Conservation (phyloP, 805 yeast genomes). For the Yamadazyma akitaensis region DNA sequence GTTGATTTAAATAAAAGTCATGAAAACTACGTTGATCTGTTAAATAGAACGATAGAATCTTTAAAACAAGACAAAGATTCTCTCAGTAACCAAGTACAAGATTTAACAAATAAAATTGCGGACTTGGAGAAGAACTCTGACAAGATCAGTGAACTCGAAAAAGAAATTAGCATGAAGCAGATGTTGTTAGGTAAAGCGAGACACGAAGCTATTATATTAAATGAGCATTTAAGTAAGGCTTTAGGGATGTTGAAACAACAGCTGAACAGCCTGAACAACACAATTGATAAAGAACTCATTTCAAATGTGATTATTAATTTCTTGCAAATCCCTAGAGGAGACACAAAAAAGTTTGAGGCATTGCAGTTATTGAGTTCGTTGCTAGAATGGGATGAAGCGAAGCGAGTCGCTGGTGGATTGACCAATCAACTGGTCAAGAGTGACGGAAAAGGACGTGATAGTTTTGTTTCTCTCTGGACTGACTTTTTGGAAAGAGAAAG, state of each 20-base stretch:
- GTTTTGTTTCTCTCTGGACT: conserved; percentile 75
- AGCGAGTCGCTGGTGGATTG: conserved; percentile 73
- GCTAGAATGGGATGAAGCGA: conserved; percentile 83
- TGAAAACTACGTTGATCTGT: conserved; percentile 8
- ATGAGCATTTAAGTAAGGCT: conserved; percentile 95
- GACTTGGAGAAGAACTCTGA: conserved; percentile 16
- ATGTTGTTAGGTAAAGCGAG: conserved; percentile 84
- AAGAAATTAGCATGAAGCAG: conserved; percentile 59
- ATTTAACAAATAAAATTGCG: conserved; percentile 9
- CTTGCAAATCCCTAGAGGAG: conserved; percentile 85
- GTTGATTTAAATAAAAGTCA: conserved; percentile 1
- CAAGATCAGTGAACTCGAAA: conserved; percentile 47
- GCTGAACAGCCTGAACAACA: conserved; percentile 55
- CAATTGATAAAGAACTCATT: conserved; percentile 84
- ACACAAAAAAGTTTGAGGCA: conserved; percentile 91
- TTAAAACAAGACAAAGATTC: conserved; percentile 7
- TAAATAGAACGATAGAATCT: conserved; percentile 7
- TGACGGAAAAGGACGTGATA: conserved; percentile 34
- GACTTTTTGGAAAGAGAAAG: conserved; percentile 72
- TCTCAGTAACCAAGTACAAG: conserved; percentile 4
- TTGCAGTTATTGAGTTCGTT: conserved; percentile 77
- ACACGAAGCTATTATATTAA: conserved; percentile 89
- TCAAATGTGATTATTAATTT: conserved; percentile 84
- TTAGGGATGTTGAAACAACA: conserved; percentile 77
- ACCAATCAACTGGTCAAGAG: conserved; percentile 15